phyloP scores from a whole-genome alignment of 208 protist species.

The Trypanosoma lewisi region DNA sequence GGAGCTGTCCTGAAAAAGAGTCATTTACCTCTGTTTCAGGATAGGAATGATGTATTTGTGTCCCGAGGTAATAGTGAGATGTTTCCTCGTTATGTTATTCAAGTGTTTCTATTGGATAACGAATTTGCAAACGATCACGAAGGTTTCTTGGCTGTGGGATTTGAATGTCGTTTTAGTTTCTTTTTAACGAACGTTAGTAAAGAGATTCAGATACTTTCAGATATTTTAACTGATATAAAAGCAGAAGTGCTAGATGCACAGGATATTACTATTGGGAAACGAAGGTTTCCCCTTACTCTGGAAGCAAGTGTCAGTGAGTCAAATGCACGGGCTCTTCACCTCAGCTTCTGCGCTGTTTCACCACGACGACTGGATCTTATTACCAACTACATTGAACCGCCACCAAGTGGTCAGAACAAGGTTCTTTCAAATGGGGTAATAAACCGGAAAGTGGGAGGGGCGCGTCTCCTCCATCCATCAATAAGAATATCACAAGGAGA shows the following conservation, averaged over 20 bases:
- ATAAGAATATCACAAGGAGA: neutral
- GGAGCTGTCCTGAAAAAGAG: slow-evolving; percentile 34
- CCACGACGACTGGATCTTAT: slow-evolving; percentile 35
- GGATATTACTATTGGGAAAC: neutral
- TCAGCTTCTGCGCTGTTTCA: slow-evolving; percentile 34
- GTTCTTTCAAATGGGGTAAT: neutral
- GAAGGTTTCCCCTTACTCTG: slow-evolving; percentile 8
- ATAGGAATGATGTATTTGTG: slow-evolving; percentile 52
- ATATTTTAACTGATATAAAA: slow-evolving; percentile 12
- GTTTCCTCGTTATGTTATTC: slow-evolving; percentile 45
- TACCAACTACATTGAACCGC: slow-evolving; percentile 35
- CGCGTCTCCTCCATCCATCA: slow-evolving; percentile 1
- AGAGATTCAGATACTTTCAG: neutral
- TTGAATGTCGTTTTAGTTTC: slow-evolving; percentile 79
- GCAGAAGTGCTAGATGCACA: neutral
- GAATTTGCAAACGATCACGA: slow-evolving; percentile 7
- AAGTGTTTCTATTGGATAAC: slow-evolving; percentile 61
- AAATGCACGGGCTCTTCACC: slow-evolving; percentile 45
- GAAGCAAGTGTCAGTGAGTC: neutral
- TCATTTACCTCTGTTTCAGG: slow-evolving; percentile 36
- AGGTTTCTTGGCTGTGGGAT: slow-evolving; percentile 39
- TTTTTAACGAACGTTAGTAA: slow-evolving; percentile 36
- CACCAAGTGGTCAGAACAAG: neutral
- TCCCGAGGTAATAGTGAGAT: slow-evolving; percentile 15
- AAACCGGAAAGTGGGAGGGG: neutral